A percentile compares a stretch with the other conserved stretches of the same genome.
These are phyloP conservation scores for Thamnidium elegans DNA, from an alignment of 192 early-diverging fungal species.

Conservation along the genomic window DNA sequence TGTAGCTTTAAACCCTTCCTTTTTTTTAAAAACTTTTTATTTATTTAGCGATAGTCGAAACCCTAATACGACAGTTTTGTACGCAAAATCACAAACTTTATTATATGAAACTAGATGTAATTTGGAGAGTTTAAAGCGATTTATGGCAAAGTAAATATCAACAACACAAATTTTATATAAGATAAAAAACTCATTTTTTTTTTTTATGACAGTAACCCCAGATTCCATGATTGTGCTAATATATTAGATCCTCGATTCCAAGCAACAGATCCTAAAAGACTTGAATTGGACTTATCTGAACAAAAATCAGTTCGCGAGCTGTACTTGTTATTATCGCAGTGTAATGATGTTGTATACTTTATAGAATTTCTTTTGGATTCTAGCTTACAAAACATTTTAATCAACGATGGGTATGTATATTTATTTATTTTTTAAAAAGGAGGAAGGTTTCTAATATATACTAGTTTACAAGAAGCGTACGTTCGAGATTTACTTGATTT, in stretches of 20 bases:
- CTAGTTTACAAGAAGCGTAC: not conserved
- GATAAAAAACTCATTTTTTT: no score
- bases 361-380: not conserved
- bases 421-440: not conserved
- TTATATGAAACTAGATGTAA: not conserved
- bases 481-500: slow-evolving; percentile 6
- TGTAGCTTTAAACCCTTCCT: not conserved
- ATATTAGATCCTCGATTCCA: slow-evolving; percentile 20
- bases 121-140: slow-evolving; percentile 11
- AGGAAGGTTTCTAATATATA: not conserved
- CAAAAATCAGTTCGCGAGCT: slow-evolving; percentile 29
- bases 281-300: slow-evolving; percentile 20
- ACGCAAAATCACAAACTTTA: not conserved
- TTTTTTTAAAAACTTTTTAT: not conserved
- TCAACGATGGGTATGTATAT: not conserved
- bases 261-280: slow-evolving; percentile 10
- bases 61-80: not conserved
- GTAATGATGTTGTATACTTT: slow-evolving; percentile 20
- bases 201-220: not conserved
- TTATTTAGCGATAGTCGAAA: not conserved
- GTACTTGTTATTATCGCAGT: slow-evolving; percentile 21
- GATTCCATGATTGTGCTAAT: slow-evolving; percentile 6
- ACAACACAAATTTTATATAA: not conserved
- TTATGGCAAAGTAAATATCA: slow-evolving; percentile 25
- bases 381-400: not conserved